A percentile compares a stretch with the other conserved stretches of the same genome.
phyloP scores from a whole-genome alignment of 148 eudicot species.

The Heliosperma pusillum region DNA sequence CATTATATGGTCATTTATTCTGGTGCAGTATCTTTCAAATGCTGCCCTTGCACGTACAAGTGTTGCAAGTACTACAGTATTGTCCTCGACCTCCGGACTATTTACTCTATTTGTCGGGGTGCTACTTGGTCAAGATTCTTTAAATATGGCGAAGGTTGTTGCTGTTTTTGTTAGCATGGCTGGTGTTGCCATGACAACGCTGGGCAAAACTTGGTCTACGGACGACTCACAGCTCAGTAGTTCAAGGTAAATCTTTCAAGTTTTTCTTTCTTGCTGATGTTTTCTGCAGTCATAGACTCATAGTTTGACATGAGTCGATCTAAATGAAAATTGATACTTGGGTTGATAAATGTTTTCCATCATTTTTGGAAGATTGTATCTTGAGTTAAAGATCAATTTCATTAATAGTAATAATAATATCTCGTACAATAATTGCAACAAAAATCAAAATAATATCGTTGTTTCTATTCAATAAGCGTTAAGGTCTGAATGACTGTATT shows the following conservation, averaged over 20 bases:
- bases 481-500: too few species aligned
- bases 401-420: too few species aligned
- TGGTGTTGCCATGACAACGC: constrained; percentile 94
- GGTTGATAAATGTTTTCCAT: not conserved
- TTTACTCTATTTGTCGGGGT: constrained; percentile 97
- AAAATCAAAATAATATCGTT: too few species aligned
- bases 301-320: not conserved
- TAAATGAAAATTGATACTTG: not conserved
- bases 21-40: constrained; percentile 88
- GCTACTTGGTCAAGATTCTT: constrained; percentile 88
- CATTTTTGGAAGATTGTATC: not conserved
- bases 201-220: constrained; percentile 96
- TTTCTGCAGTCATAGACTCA: not conserved
- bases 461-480: not conserved
- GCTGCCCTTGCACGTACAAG: constrained; percentile 98
- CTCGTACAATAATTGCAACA: too few species aligned
- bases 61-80: constrained; percentile 98
- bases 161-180: constrained; percentile 96
- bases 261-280: constrained; percentile 9
- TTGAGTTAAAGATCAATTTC: too few species aligned
- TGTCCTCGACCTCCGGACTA: constrained; percentile 94
- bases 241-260: constrained; percentile 48
- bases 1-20: constrained; percentile 15
- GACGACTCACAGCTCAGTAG: constrained; percentile 56
- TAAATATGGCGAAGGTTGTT: constrained; percentile 78